Evolutionary conservation across 345 rosid species (phyloP), one percentile per base, ranked within the genome.

Genomic region (Eucalyptus pauciflora): DNA sequence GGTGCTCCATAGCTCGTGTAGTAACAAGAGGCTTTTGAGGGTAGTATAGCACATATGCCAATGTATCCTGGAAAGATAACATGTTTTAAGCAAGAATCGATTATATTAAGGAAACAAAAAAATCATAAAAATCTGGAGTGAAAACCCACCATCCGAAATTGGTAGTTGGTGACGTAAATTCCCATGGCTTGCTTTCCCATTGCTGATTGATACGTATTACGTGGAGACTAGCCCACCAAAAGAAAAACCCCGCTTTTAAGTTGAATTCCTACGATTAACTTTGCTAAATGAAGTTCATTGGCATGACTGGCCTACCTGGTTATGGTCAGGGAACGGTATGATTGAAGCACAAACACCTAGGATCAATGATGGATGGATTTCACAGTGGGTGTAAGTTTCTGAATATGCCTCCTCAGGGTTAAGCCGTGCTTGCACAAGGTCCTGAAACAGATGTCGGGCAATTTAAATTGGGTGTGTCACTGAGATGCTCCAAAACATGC

Each of bases 111-210:
- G 16, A 15, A 62, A 89, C 58, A 17, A 27, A n/a, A 67, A 49
- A 86, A 64, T 87, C 8, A 81, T 6, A 76, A 13, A 86, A 89
- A 76, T 24, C 41, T 41, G 45, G 37, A 86, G 24, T 46, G 85
- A 88, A 87, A 52, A 51, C 90, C 87, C 90, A 98, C 99, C 99
- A 98, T 98, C 76, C 98, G 97, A 76, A 98, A 98, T 88, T 98
- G 99, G 94, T 95, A 98, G 91, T 98, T 98, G 50, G 99, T 98
- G 88, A 98, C 99, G 87, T 98, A 98, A 67, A 98, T 96, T 89
- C 99, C 99, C 99, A 98, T 97, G 64, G 99, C 99, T 95, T 98
- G 99, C 94, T 98, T 98, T 71, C 99, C 99, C 99, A 98, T 98
- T 50, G 99, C 99, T 69, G 99, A 98, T 92, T 98, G 99, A 91